These are phyloP conservation scores for Skeletonema costatum DNA, from an alignment of 108 stramenopile species.

Conservation along the genomic window DNA sequence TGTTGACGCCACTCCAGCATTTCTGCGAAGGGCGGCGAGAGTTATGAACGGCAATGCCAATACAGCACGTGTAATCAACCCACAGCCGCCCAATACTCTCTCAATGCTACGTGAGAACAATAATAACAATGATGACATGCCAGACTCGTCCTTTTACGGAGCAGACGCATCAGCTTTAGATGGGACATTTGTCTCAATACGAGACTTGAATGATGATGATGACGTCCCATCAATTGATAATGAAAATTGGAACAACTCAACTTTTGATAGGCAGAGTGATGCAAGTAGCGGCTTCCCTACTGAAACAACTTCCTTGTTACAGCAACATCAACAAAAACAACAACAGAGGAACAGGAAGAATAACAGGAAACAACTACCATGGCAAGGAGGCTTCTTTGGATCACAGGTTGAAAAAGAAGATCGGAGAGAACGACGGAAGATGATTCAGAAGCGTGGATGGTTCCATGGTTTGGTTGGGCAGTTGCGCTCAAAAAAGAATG, in stretches of 20 bases:
- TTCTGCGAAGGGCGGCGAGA: slow-evolving; percentile 36
- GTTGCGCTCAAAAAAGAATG: not conserved
- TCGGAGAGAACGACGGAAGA: slow-evolving; percentile 37
- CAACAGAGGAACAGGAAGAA: not conserved
- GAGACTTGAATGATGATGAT: slow-evolving; percentile 50
- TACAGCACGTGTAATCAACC: not conserved
- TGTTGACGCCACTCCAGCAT: slow-evolving; percentile 45
- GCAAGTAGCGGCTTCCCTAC: slow-evolving; percentile 17
- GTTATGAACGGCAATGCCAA: slow-evolving; percentile 1
- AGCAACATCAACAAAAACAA: not conserved
- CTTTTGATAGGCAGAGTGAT: not conserved
- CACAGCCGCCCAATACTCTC: slow-evolving; percentile 35
- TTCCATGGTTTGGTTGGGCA: slow-evolving; percentile 22
- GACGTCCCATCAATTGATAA: slow-evolving; percentile 48
- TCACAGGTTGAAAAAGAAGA: slow-evolving; percentile 48
- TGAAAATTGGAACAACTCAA: slow-evolving; percentile 16
- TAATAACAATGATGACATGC: not conserved
- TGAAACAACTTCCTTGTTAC: slow-evolving; percentile 35
- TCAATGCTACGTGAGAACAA: slow-evolving; percentile 19
- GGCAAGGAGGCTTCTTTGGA: slow-evolving; percentile 50
- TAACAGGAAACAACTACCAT: slow-evolving; percentile 14
- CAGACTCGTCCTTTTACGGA: slow-evolving; percentile 38
- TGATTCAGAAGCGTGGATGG: slow-evolving; percentile 21
- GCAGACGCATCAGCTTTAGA: slow-evolving; percentile 47
- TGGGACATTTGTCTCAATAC: slow-evolving; percentile 45